phyloP scores from a whole-genome alignment of 306 rosid species.

The Notholithocarpus densiflorus region DNA sequence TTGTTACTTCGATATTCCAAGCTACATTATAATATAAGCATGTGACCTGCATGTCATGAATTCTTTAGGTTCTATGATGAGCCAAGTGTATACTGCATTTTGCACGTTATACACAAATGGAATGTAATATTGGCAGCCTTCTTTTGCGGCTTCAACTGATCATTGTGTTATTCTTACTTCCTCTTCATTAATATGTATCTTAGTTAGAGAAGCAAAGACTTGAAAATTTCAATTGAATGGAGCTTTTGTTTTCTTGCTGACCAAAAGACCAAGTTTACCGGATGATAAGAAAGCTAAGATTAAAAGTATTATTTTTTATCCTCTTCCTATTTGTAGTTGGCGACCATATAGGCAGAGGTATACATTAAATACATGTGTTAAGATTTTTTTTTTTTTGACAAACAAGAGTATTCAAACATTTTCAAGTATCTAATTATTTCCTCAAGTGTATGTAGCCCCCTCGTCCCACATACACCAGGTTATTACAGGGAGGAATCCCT shows the following conservation, averaged over 20 bases:
- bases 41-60: background rate
- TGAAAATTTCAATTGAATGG: too few species aligned
- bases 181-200: background rate
- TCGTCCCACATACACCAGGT: rapidly evolving
- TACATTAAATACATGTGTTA: too few species aligned
- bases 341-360: too few species aligned
- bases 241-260: too few species aligned
- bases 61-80: background rate
- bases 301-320: too few species aligned
- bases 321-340: too few species aligned
- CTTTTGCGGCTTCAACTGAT: background rate
- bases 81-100: background rate
- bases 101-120: background rate
- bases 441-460: rapidly evolving
- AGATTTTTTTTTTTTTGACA: too few species aligned
- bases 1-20: background rate
- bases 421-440: too few species aligned
- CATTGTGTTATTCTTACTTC: background rate
- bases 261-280: too few species aligned
- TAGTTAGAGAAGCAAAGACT: background rate
- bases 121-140: background rate
- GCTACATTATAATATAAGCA: background rate
- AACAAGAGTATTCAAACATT: too few species aligned
- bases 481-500: too few species aligned
- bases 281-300: too few species aligned